Conservation (phyloP, 306 rosid species). For the Trifolium fragiferum region DNA sequence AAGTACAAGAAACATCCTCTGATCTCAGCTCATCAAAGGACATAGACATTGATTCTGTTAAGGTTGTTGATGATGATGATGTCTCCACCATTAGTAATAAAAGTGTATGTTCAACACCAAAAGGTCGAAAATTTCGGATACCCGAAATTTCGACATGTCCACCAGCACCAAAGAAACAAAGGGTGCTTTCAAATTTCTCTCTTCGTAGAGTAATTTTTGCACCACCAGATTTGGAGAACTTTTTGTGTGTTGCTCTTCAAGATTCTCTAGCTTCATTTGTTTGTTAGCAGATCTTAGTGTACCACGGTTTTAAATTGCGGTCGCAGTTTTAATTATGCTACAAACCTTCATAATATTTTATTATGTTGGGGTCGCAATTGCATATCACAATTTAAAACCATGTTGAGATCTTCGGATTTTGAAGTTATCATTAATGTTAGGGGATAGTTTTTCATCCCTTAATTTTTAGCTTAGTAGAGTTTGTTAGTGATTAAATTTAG, state of each 20-base stretch:
- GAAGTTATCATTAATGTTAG: constrained; percentile 36
- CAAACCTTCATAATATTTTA: too few species aligned
- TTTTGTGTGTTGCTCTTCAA: constrained; percentile 59
- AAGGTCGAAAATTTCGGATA: constrained; percentile 68
- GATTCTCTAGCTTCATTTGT: constrained; percentile 63
- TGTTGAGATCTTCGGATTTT: constrained; percentile 31
- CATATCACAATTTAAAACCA: neutral
- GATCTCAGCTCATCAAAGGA: constrained; percentile 40
- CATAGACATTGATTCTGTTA: constrained; percentile 28
- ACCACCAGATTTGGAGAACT: constrained; percentile 76
- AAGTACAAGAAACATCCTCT: constrained; percentile 20
- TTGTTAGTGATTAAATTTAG: constrained; percentile 47
- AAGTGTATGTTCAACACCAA: constrained; percentile 73
- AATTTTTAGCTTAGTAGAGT: constrained; percentile 42
- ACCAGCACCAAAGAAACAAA: constrained; percentile 87
- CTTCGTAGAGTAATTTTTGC: constrained; percentile 64
- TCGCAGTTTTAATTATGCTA: too few species aligned
- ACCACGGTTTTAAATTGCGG: too few species aligned
- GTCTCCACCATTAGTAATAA: constrained; percentile 7
- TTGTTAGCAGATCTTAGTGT: neutral
- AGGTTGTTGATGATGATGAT: constrained; percentile 41
- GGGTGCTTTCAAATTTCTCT: constrained; percentile 56
- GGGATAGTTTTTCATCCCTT: constrained; percentile 41
- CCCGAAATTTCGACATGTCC: constrained; percentile 78
- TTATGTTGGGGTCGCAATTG: neutral